These are phyloP conservation scores for Allium sativum DNA, from an alignment of 106 monocot species.

Conservation along the genomic window DNA sequence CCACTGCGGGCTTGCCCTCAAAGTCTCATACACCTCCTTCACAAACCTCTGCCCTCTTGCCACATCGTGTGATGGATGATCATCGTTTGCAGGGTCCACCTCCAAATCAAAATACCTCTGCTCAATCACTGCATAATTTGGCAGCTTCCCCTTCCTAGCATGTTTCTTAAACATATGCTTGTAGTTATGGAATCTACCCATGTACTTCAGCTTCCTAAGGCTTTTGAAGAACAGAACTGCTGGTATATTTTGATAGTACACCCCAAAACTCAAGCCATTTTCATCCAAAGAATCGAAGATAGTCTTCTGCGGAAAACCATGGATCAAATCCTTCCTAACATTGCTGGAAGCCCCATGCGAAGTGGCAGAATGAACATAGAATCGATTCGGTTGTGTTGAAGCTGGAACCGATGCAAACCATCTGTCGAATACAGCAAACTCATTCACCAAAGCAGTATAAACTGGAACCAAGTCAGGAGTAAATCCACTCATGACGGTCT, in stretches of 20 bases:
- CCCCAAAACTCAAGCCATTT: constrained; percentile 22
- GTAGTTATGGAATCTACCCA: constrained; percentile 62
- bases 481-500: constrained; percentile 75
- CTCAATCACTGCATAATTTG: constrained; percentile 75
- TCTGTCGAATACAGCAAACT: constrained; percentile 71
- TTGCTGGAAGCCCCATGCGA: constrained; percentile 79
- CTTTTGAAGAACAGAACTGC: constrained; percentile 71
- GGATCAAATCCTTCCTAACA: constrained; percentile 65
- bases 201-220: constrained; percentile 55
- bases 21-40: constrained; percentile 77
- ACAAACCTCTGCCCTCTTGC: constrained; percentile 63
- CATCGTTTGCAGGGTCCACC: constrained; percentile 60
- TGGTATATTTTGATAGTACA: constrained; percentile 90
- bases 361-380: constrained; percentile 84
- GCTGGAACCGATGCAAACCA: constrained; percentile 86
- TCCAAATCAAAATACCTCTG: constrained; percentile 66
- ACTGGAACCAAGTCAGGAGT: constrained; percentile 48
- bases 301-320: constrained; percentile 78
- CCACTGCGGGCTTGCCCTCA: constrained; percentile 80
- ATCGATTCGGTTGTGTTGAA: constrained; percentile 83
- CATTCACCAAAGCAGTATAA: constrained; percentile 51
- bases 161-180: constrained; percentile 59
- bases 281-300: constrained; percentile 60
- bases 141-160: constrained; percentile 50
- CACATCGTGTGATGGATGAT: constrained; percentile 82